These are phyloP conservation scores for Globisporangium mamillatum DNA, from an alignment of 352 stramenopile species.

Conservation along the genomic window DNA sequence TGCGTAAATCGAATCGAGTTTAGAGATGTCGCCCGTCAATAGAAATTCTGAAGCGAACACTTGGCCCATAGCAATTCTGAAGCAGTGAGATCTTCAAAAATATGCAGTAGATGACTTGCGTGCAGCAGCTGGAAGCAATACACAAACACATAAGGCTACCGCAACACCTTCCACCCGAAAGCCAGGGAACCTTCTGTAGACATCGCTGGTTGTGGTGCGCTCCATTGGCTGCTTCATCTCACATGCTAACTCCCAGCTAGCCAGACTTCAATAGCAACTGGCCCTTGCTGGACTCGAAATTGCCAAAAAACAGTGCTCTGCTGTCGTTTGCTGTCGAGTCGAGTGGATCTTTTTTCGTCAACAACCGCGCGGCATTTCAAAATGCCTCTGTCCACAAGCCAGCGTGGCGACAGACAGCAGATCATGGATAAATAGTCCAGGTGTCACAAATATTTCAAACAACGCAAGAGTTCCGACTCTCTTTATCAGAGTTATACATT, in stretches of 20 bases:
- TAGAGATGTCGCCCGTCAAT: background rate
- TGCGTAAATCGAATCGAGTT: too few relatives aligned
- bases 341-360: background rate
- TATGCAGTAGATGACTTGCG: background rate
- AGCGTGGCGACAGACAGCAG: background rate
- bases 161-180: background rate
- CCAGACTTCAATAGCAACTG: too few relatives aligned
- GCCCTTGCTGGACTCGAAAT: too few relatives aligned
- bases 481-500: background rate
- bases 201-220: background rate
- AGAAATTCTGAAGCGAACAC: background rate
- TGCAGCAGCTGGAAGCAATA: background rate
- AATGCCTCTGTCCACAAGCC: background rate
- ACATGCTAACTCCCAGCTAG: background rate
- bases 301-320: too few relatives aligned
- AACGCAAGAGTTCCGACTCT: background rate
- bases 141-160: background rate
- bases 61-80: background rate
- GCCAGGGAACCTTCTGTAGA: background rate
- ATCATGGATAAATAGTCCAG: background rate
- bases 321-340: background rate
- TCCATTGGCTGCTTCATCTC: background rate
- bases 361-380: background rate
- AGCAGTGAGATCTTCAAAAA: background rate
- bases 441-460: constrained; percentile 1